Percentiles rank a stretch among this genome's conserved stretches.
These are phyloP conservation scores for Ophiostoma triangulosporum DNA, from an alignment of 2,329 filamentous ascomycete species.

Conservation along the genomic window DNA sequence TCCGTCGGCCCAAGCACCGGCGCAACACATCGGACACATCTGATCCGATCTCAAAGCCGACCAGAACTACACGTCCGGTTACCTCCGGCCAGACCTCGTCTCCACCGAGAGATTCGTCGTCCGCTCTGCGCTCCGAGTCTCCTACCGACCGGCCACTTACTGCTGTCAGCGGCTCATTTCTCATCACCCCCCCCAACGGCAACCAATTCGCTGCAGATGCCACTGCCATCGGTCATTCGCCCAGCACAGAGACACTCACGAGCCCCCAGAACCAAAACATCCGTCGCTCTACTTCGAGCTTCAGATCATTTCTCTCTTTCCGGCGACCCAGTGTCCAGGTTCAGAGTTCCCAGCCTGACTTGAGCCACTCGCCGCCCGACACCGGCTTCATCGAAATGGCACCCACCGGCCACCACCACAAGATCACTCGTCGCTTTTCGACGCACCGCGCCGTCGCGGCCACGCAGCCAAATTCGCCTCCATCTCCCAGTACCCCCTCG, in stretches of 20 bases:
- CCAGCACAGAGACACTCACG: not conserved
- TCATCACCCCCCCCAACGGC: slow-evolving; percentile 5
- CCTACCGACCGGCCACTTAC: slow-evolving; percentile 6
- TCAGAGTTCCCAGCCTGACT: slow-evolving; percentile 20
- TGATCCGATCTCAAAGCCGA: not conserved
- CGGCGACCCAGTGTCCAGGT: slow-evolving; percentile 22
- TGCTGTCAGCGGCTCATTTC: slow-evolving; percentile 11
- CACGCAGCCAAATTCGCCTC: slow-evolving; percentile 35
- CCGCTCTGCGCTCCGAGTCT: not conserved
- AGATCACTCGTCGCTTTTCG: slow-evolving; percentile 30
- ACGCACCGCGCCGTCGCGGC: slow-evolving; percentile 32
- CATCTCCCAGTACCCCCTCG: slow-evolving; percentile 32
- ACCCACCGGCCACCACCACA: slow-evolving; percentile 10
- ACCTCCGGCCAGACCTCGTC: not conserved
- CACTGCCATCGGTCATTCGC: not conserved
- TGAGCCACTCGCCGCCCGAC: slow-evolving; percentile 14
- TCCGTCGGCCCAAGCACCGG: not conserved
- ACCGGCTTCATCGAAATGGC: slow-evolving; percentile 17
- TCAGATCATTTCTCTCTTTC: not conserved
- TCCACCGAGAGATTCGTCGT: not conserved
- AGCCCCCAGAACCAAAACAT: not conserved
- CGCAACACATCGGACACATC: not conserved
- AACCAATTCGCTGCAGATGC: not conserved
- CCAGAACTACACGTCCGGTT: not conserved
- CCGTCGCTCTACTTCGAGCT: not conserved